Conservation (phyloP, 2,329 filamentous ascomycete genomes). For the Dactylellina haptotyla region DNA sequence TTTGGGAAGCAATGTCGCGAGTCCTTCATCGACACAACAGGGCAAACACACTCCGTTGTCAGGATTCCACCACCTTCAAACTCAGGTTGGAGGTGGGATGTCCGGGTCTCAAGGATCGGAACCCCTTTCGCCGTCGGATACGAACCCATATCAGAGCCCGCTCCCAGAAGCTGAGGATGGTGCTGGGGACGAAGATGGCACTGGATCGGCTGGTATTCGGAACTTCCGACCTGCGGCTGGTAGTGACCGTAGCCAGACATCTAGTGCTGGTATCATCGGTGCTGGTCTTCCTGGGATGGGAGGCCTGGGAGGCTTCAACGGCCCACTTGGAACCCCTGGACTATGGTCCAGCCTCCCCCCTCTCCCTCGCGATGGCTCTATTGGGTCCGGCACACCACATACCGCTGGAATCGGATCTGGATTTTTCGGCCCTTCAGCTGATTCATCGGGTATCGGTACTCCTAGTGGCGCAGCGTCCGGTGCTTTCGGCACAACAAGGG, state of each 20-base stretch:
- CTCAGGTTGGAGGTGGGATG: constrained; percentile 61
- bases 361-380: constrained; percentile 68
- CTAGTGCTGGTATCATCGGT: constrained; percentile 72
- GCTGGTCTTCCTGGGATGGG: constrained; percentile 71
- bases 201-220: constrained; percentile 65
- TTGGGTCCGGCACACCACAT: constrained; percentile 77
- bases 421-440: constrained; percentile 49
- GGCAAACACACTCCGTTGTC: constrained; percentile 60
- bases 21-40: constrained; percentile 69
- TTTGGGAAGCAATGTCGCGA: constrained; percentile 69
- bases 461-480: constrained; percentile 65
- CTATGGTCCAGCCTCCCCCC: constrained; percentile 72
- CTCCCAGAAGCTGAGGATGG: constrained; percentile 76
- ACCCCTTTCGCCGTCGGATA: constrained; percentile 88
- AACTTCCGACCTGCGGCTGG: constrained; percentile 70
- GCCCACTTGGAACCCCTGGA: constrained; percentile 71
- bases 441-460: constrained; percentile 75
- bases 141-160: constrained; percentile 95
- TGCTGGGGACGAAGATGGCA: constrained; percentile 69
- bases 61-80: constrained; percentile 66
- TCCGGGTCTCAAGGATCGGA: constrained; percentile 67
- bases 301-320: constrained; percentile 66
- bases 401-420: constrained; percentile 66
- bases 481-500: constrained; percentile 74
- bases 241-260: constrained; percentile 91